phyloP scores from a whole-genome alignment of 441 rosid genomes.

The Populus hybrid region DNA sequence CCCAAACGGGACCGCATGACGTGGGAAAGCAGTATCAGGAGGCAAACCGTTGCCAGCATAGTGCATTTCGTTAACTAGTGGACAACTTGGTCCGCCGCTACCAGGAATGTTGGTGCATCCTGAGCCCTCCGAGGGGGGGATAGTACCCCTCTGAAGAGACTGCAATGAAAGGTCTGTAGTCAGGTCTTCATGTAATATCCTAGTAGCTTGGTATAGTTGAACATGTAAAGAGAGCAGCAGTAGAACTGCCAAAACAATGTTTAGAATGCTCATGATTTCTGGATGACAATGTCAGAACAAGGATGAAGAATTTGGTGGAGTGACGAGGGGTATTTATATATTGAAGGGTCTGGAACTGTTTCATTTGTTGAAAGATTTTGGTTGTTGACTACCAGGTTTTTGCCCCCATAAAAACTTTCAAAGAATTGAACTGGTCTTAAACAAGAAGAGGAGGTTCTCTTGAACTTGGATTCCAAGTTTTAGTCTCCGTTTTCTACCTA shows the following conservation, averaged over 20 bases:
- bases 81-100: constrained; percentile 35
- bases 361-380: constrained; percentile 19
- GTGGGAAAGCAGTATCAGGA: constrained; percentile 23
- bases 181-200: constrained; percentile 28
- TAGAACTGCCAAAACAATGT: constrained; percentile 20
- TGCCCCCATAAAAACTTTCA: background rate
- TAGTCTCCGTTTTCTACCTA: background rate
- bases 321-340: constrained; percentile 22
- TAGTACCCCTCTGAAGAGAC: constrained; percentile 42
- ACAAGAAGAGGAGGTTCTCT: background rate
- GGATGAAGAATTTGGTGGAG: constrained; percentile 1
- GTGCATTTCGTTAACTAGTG: constrained; percentile 33
- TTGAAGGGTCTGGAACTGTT: background rate
- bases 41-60: constrained; percentile 29
- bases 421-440: constrained; percentile 23
- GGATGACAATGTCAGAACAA: background rate
- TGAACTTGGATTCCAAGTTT: constrained; percentile 19
- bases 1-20: constrained; percentile 19
- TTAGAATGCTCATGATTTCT: constrained; percentile 25
- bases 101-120: constrained; percentile 61
- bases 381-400: constrained; percentile 24
- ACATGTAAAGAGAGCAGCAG: constrained; percentile 25
- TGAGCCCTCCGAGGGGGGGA: constrained; percentile 42
- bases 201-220: constrained; percentile 27
- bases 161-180: constrained; percentile 22